Conservation (phyloP, 164 flowering plant genomes). For the Santalum album region DNA sequence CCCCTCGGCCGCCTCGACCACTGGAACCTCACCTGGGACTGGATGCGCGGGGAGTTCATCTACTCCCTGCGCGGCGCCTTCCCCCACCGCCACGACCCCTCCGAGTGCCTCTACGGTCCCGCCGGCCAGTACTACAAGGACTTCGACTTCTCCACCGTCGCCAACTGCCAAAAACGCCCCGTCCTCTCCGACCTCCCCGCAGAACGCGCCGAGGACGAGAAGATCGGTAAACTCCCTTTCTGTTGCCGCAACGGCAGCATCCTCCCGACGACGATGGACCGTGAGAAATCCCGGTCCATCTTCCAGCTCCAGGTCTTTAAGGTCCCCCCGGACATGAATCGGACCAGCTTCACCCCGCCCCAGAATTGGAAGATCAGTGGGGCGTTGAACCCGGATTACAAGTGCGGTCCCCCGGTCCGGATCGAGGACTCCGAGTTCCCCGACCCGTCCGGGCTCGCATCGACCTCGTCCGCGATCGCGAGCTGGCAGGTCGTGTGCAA, state of each 20-base stretch:
- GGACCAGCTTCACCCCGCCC: slow-evolving; percentile 63
- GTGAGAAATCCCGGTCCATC: slow-evolving; percentile 34
- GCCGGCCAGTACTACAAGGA: slow-evolving; percentile 39
- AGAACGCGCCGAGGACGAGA: slow-evolving; percentile 33
- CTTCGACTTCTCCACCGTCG: slow-evolving; percentile 52
- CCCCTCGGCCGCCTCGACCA: slow-evolving; percentile 70
- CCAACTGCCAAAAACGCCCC: slow-evolving; percentile 58
- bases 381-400: slow-evolving; percentile 54
- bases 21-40: slow-evolving; percentile 90
- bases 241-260: slow-evolving; percentile 67
- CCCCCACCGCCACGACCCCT: slow-evolving; percentile 35
- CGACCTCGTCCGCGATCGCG: slow-evolving; percentile 34
- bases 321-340: slow-evolving; percentile 58
- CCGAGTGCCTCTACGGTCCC: slow-evolving; percentile 58
- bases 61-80: slow-evolving; percentile 64
- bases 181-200: slow-evolving; percentile 58
- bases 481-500: slow-evolving; percentile 77
- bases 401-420: slow-evolving; percentile 56
- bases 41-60: slow-evolving; percentile 86
- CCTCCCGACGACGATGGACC: slow-evolving; percentile 50
- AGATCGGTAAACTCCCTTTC: slow-evolving; percentile 51
- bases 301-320: slow-evolving; percentile 65
- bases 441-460: slow-evolving; percentile 38
- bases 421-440: slow-evolving; percentile 50
- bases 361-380: slow-evolving; percentile 62